Evolutionary conservation across 768 basidiomycete genomes (phyloP).

Genomic region (Clathrus columnatus): DNA sequence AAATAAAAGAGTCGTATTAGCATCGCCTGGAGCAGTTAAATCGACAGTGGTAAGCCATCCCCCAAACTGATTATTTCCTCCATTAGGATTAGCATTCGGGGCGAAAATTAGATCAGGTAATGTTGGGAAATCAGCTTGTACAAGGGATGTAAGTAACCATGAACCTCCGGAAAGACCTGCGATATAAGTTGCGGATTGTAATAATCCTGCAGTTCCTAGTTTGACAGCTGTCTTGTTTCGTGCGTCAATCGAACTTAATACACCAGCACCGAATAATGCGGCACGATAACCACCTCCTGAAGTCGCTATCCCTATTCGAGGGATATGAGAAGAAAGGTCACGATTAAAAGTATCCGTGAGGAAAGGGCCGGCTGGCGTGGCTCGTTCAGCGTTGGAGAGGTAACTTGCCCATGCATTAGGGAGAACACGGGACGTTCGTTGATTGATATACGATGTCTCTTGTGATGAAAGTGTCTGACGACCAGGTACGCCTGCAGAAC

Average conservation of each 20-base stretch:
- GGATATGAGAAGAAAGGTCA: constrained; percentile 5
- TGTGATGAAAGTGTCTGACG: constrained; percentile 27
- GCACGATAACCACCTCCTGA: constrained; percentile 54
- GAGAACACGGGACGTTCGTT: constrained; percentile 26
- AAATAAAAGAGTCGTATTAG: constrained; percentile 14
- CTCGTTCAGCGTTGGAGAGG: constrained; percentile 28
- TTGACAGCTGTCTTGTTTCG: constrained; percentile 34
- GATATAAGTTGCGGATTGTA: constrained; percentile 46
- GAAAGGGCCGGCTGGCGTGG: background rate
- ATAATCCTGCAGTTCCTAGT: constrained; percentile 39
- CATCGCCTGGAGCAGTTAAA: constrained; percentile 17
- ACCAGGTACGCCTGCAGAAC: constrained; percentile 1
- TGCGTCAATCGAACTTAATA: constrained; percentile 41
- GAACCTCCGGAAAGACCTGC: constrained; percentile 41
- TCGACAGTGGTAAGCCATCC: constrained; percentile 26
- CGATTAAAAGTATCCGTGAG: background rate
- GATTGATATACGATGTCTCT: constrained; percentile 30
- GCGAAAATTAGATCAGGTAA: constrained; percentile 32
- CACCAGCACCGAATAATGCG: constrained; percentile 44
- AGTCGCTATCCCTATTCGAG: constrained; percentile 39
- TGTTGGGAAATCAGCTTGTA: constrained; percentile 32
- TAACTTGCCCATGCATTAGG: constrained; percentile 33
- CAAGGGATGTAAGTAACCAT: constrained; percentile 32
- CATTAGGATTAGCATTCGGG: constrained; percentile 13
- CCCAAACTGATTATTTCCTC: constrained; percentile 11